These are phyloP conservation scores for Asparagopsis taxiformis DNA, from an alignment of 31 red algal species.

Conservation along the genomic window DNA sequence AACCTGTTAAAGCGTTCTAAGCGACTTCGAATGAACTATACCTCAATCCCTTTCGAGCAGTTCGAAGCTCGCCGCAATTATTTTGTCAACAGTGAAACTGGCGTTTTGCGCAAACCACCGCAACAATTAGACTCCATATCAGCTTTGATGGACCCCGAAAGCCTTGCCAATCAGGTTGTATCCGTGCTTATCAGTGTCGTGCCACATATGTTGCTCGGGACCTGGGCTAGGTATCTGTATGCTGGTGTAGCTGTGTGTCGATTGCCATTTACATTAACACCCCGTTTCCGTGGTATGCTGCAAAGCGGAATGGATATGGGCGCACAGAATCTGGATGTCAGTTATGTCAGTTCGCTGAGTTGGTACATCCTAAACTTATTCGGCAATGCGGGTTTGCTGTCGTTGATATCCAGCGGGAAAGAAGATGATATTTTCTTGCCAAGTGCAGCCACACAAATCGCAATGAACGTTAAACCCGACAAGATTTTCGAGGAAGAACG, in stretches of 20 bases:
- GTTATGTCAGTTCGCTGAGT: slow-evolving; percentile 62
- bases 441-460: slow-evolving; percentile 32
- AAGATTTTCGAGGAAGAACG: slow-evolving; percentile 45
- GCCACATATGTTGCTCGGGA: slow-evolving; percentile 55
- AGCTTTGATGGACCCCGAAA: slow-evolving; percentile 64
- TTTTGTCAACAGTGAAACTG: slow-evolving; percentile 11
- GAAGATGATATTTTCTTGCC: slow-evolving; percentile 45
- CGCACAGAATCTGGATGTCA: slow-evolving; percentile 54
- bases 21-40: slow-evolving; percentile 14
- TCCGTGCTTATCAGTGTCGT: slow-evolving; percentile 24
- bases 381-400: slow-evolving; percentile 51
- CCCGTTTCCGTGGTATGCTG: slow-evolving; percentile 54
- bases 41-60: slow-evolving; percentile 22
- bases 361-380: slow-evolving; percentile 80
- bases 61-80: slow-evolving; percentile 47
- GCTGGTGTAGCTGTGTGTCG: slow-evolving; percentile 59
- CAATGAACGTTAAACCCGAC: slow-evolving; percentile 38
- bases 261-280: slow-evolving; percentile 62
- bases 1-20: slow-evolving; percentile 18
- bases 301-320: slow-evolving; percentile 62
- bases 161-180: slow-evolving; percentile 49
- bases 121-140: slow-evolving; percentile 17
- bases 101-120: slow-evolving; percentile 20
- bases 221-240: slow-evolving; percentile 63
- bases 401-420: slow-evolving; percentile 22